Evolutionary conservation across 495 filamentous ascomycete species (phyloP).

Genomic region (Corynascus novoguineensis): DNA sequence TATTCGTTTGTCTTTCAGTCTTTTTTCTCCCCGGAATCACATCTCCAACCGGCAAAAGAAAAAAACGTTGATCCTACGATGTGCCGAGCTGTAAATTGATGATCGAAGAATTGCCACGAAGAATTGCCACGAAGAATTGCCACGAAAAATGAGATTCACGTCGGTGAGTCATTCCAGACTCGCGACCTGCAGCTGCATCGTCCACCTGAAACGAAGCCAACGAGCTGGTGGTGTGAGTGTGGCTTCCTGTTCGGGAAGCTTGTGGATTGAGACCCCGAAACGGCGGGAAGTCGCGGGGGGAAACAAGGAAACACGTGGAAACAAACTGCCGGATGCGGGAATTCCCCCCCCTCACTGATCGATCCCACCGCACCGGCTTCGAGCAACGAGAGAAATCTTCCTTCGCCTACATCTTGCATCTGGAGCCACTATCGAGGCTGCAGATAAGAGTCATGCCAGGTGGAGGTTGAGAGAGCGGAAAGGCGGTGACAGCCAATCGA

Average conservation of each 20-base stretch:
- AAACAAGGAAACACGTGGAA: constrained; percentile 3
- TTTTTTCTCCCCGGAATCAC: constrained; percentile 2
- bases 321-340: constrained; percentile 10
- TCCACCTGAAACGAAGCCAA: constrained; percentile 7
- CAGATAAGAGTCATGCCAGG: constrained; percentile 5
- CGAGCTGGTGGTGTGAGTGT: neutral
- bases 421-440: neutral
- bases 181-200: constrained; percentile 3
- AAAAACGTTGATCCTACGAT: neutral
- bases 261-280: neutral
- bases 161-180: neutral
- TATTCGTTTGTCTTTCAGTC: neutral
- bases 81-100: neutral
- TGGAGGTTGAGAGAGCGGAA: neutral
- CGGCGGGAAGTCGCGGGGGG: neutral
- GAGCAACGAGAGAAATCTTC: neutral
- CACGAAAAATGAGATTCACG: neutral
- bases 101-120: neutral
- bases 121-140: neutral
- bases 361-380: neutral
- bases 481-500: constrained; percentile 13
- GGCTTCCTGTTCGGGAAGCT: constrained; percentile 1
- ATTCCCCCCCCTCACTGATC: neutral
- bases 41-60: neutral
- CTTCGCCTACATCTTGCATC: constrained; percentile 3